Evolutionary conservation across 768 basidiomycete species (phyloP).

Genomic region (Suillus lakei): DNA sequence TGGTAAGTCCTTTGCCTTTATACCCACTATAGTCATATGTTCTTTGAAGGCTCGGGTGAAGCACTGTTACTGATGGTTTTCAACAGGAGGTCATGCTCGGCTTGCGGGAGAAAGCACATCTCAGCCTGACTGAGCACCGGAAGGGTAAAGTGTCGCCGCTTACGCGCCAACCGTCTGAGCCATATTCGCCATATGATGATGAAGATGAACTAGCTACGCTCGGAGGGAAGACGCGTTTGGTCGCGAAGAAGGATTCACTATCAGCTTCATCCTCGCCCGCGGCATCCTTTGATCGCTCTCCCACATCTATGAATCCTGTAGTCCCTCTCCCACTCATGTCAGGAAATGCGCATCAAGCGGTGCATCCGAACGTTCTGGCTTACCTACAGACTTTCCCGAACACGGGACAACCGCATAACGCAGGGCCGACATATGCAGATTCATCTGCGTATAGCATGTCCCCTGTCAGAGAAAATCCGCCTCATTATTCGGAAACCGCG

Average conservation of each 20-base stretch:
- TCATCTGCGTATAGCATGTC: conserved; percentile 28
- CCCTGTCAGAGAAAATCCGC: conserved; percentile 24
- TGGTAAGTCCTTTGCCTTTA: conserved; percentile 46
- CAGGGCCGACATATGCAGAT: conserved; percentile 28
- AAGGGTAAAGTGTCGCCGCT: conserved; percentile 57
- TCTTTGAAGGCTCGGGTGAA: not conserved
- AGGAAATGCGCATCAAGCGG: conserved; percentile 49
- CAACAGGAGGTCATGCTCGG: conserved; percentile 65
- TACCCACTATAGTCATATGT: not conserved
- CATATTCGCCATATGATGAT: conserved; percentile 50
- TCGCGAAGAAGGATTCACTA: conserved; percentile 61
- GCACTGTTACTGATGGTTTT: not conserved
- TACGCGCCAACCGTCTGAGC: conserved; percentile 42
- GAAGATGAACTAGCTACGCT: conserved; percentile 67
- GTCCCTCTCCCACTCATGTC: conserved; percentile 67
- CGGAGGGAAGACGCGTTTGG: conserved; percentile 69
- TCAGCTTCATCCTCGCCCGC: conserved; percentile 50
- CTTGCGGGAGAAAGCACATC: conserved; percentile 68
- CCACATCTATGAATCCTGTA: conserved; percentile 71
- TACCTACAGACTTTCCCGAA: conserved; percentile 68
- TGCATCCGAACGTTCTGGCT: conserved; percentile 68
- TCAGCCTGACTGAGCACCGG: conserved; percentile 65
- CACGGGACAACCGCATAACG: conserved; percentile 23
- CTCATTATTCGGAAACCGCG: conserved; percentile 22
- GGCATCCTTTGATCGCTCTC: conserved; percentile 59